Base-by-base conservation (phyloP, 2,329 filamentous ascomycete genomes). In the Venturiaceae sp. region DNA sequence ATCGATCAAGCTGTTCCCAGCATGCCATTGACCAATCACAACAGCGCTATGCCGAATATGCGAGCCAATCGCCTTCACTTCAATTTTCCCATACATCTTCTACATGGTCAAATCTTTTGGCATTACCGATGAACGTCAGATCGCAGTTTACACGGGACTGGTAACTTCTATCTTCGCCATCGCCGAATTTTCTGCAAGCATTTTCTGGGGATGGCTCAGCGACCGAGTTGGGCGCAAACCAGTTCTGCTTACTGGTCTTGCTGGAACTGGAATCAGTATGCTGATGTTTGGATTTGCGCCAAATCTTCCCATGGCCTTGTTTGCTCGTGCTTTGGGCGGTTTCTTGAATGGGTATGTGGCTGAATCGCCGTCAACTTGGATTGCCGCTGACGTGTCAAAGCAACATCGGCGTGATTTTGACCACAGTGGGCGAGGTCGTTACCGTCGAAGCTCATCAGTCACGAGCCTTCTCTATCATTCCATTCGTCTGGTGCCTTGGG, bases 51-150 rank as follows among this genome's bases (percentile, higher is more conserved):
- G 92, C 75, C 87, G 94, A 69, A 92, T 99, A 77, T 96, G 91
- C 79, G 94, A 99, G 72, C 94, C 94, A 56, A 97, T 99, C 72
- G 94, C 94, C 5, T 97, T 99, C 80, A 97, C 96, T 90, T 96
- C 92, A 57, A 96, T 97, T 66, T 97, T 99, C 71, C 94, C 94
- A 1, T 99, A 97, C 73, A 91, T 95, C 66, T 97, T 96, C 77
- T 92, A 88, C 77, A 97, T 99, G 94, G 87, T 97, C 65, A 81
- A 91, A 67, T 90, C 91, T 62, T 97, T 97, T 74, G 80, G 88
- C 67, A 86, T 96, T 69, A 89, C 91, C 62, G 84, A 91, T 68
- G 79, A 87, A 62, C 85, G 81, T 66, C 84, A 88, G 69, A 95
- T 96, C 65, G 89, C 92, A 14, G 83, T 96, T 59, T 97, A 96